phyloP scores from a whole-genome alignment of 345 rosid genomes.

The Salix koriyanagi region DNA sequence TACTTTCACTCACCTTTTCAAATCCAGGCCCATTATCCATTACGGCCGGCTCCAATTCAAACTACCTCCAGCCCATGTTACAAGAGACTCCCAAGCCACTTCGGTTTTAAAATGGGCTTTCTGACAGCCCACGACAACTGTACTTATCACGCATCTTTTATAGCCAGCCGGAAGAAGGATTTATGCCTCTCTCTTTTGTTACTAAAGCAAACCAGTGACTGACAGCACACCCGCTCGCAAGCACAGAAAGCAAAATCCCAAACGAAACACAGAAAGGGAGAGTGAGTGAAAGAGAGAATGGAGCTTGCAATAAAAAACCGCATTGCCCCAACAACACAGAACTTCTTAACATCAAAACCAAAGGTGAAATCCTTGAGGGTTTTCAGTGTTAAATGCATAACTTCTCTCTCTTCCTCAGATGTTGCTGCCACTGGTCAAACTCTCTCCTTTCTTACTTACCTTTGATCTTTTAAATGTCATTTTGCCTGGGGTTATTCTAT shows the following conservation, averaged over 20 bases:
- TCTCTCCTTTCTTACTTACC: not conserved
- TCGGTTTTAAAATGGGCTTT: not conserved
- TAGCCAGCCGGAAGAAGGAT: not conserved
- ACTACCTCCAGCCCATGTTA: not conserved
- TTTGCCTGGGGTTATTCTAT: not conserved
- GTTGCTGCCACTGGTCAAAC: constrained; percentile 47
- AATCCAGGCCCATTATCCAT: not conserved
- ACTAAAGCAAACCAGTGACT: not conserved
- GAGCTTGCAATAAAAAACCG: constrained; percentile 6
- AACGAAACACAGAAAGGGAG: not conserved
- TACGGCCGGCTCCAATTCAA: not conserved
- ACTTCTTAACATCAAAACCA: not conserved
- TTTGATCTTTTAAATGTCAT: not conserved
- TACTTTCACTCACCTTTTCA: not conserved
- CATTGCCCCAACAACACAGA: not conserved
- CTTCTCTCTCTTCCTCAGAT: constrained; percentile 37
- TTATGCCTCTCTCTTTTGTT: not conserved
- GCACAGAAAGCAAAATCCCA: not conserved
- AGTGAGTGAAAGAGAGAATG: not conserved
- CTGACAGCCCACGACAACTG: not conserved
- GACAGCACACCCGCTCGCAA: not conserved
- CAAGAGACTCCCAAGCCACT: too few species aligned
- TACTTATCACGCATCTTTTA: not conserved
- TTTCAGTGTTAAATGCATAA: constrained; percentile 49
- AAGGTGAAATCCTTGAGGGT: constrained; percentile 6